Evolutionary conservation across 2,329 filamentous ascomycete species (phyloP).

Genomic region (Alternaria burnsii): DNA sequence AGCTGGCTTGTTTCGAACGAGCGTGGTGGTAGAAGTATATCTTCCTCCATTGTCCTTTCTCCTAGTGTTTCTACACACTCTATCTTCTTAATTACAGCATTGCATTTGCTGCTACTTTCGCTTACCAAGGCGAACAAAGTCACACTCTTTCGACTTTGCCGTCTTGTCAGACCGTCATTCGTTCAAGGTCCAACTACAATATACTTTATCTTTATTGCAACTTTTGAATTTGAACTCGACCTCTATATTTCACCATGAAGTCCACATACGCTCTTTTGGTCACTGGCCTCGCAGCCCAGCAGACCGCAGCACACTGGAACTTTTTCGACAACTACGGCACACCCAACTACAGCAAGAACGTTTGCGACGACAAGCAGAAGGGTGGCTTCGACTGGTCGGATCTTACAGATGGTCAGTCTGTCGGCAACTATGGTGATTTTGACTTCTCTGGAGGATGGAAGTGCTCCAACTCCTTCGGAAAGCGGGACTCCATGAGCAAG

Average conservation of each 20-base stretch:
- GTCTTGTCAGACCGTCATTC: slow-evolving; percentile 28
- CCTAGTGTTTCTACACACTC: slow-evolving; percentile 20
- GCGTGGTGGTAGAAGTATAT: slow-evolving; percentile 36
- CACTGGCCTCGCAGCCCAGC: slow-evolving; percentile 57
- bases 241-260: slow-evolving; percentile 53
- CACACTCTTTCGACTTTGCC: slow-evolving; percentile 27
- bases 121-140: slow-evolving; percentile 42
- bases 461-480: slow-evolving; percentile 69
- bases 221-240: slow-evolving; percentile 35
- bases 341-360: slow-evolving; percentile 77
- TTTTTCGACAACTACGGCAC: slow-evolving; percentile 66
- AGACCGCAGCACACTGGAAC: slow-evolving; percentile 60
- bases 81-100: slow-evolving; percentile 27
- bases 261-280: slow-evolving; percentile 55
- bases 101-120: slow-evolving; percentile 24
- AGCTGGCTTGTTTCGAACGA: slow-evolving; percentile 35
- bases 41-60: slow-evolving; percentile 29
- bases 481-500: slow-evolving; percentile 64
- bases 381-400: slow-evolving; percentile 76
- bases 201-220: slow-evolving; percentile 24
- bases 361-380: slow-evolving; percentile 75
- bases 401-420: slow-evolving; percentile 57
- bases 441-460: slow-evolving; percentile 69
- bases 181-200: slow-evolving; percentile 25
- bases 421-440: slow-evolving; percentile 75